A percentile compares a stretch with the other conserved stretches of the same genome.
phyloP scores from a whole-genome alignment of 164 flowering plant species.

The Santalum album region DNA sequence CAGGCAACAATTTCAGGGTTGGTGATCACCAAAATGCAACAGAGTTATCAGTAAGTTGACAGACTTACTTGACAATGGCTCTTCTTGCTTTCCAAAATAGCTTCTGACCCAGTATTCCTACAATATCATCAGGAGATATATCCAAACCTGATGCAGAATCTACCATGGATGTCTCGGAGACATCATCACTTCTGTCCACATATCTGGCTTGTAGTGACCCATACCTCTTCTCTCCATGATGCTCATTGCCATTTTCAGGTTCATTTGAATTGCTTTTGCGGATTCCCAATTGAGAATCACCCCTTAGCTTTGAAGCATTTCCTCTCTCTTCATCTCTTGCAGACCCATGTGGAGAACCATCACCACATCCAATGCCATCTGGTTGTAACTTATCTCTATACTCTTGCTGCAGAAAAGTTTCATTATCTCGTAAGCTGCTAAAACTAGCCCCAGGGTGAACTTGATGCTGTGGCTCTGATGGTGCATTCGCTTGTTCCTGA shows the following conservation, averaged over 20 bases:
- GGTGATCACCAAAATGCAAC: neutral
- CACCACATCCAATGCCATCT: conserved; percentile 9
- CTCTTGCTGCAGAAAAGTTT: conserved; percentile 16
- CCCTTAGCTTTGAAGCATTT: neutral
- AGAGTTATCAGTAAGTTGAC: neutral
- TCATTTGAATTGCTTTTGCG: neutral
- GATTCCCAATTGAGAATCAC: neutral
- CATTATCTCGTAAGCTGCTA: conserved; percentile 13
- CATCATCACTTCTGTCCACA: conserved; percentile 1
- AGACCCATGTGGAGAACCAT: conserved; percentile 11
- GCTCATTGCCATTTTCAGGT: neutral
- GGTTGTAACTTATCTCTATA: conserved; percentile 9
- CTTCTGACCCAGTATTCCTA: conserved; percentile 1
- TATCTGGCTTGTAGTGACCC: neutral
- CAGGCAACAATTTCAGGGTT: neutral
- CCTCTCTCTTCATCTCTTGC: conserved; percentile 13
- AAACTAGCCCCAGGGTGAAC: conserved; percentile 9
- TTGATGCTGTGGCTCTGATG: conserved; percentile 11
- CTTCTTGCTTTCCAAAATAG: conserved; percentile 3
- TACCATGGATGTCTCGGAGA: conserved; percentile 1
- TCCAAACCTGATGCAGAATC: neutral
- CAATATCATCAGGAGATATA: conserved; percentile 3
- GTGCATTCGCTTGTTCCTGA: conserved; percentile 16
- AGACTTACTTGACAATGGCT: conserved; percentile 2
- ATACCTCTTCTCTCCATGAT: neutral